Evolutionary conservation across 768 basidiomycete genomes (phyloP), one percentile per base, ranked within the genome.

Genomic region (Dioszegia hungarica): DNA sequence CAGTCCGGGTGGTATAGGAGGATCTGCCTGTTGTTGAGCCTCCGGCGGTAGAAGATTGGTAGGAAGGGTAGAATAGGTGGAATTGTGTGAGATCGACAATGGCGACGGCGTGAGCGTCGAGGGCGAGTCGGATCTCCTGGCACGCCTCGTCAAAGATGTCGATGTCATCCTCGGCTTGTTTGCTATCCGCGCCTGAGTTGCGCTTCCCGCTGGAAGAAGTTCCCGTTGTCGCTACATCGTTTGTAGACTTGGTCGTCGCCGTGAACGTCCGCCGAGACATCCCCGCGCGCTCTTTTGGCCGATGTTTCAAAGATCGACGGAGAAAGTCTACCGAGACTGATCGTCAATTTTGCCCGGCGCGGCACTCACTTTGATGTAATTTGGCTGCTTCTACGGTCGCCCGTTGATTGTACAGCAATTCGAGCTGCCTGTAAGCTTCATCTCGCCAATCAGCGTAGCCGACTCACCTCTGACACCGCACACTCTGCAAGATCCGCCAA

Each of bases 241-340:
- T 33, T 5, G 59, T 41, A 5, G 24, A 52, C 0, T 37, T 48
- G 2, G 38, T 49, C 9, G 44, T 56, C 4, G 27, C 47, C 6
- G 54, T 54, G n/a, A 39, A 43, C 10, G 8, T 51, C 20, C 25
- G 19, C 12, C 49, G 49, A 25, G 49, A 51, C 3, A 8, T 1
- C 15, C 60, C 59, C 11, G 62, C 59, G n/a, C 57, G 50, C 29
- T 63, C 66, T 9, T 41, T 53, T 2, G 69, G 71, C 36, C 69
- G 62, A 22, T 62, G 60, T 50, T 72, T 64, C 34, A 75, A 48
- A 0, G 71, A 71, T 10, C 69, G 66, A n/a, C 74, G 67, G 3
- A 73, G 57, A 53, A 75, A 75, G 27, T 75, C 68, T 20, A 75
- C 74, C 10, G 74, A 71, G 14, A 71, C 72, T 69, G 47, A 27